phyloP scores from a whole-genome alignment of 306 rosid genomes.

The Erythrophleum fordii region DNA sequence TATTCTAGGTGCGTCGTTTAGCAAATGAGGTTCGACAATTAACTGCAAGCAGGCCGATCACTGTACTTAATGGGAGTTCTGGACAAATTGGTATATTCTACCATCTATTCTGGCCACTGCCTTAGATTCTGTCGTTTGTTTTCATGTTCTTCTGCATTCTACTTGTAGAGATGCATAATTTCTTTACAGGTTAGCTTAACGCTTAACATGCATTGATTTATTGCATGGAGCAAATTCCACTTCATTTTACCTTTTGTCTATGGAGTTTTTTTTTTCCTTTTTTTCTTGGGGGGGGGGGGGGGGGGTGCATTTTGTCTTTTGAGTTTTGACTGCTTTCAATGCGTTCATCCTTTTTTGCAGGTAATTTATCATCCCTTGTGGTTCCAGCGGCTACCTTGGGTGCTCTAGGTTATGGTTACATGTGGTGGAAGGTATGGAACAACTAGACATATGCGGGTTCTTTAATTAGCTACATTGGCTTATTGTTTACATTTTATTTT shows the following conservation, averaged over 20 bases:
- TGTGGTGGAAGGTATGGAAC: slow-evolving; percentile 91
- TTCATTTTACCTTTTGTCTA: neutral
- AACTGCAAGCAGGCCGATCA: slow-evolving; percentile 53
- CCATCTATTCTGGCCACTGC: slow-evolving; percentile 2
- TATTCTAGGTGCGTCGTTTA: slow-evolving; percentile 72
- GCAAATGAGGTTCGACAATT: slow-evolving; percentile 69
- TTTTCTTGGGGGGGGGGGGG: no score
- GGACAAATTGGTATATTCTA: slow-evolving; percentile 58
- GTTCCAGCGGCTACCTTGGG: slow-evolving; percentile 87
- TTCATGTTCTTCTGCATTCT: slow-evolving; percentile 4
- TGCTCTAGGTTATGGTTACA: slow-evolving; percentile 88
- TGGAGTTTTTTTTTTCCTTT: neutral
- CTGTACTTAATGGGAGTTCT: slow-evolving; percentile 69
- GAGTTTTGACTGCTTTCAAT: neutral
- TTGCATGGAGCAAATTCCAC: neutral
- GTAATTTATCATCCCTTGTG: slow-evolving; percentile 68
- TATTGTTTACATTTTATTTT: slow-evolving; percentile 21
- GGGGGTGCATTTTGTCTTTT: neutral
- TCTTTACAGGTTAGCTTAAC: neutral
- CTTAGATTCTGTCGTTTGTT: slow-evolving; percentile 22
- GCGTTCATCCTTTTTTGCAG: slow-evolving; percentile 46
- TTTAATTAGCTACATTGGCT: slow-evolving; percentile 30
- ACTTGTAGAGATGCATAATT: neutral
- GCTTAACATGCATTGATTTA: neutral
- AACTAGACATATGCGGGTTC: neutral